These are phyloP conservation scores for Acorus gramineus DNA, from an alignment of 106 monocot genomes.

Conservation along the genomic window DNA sequence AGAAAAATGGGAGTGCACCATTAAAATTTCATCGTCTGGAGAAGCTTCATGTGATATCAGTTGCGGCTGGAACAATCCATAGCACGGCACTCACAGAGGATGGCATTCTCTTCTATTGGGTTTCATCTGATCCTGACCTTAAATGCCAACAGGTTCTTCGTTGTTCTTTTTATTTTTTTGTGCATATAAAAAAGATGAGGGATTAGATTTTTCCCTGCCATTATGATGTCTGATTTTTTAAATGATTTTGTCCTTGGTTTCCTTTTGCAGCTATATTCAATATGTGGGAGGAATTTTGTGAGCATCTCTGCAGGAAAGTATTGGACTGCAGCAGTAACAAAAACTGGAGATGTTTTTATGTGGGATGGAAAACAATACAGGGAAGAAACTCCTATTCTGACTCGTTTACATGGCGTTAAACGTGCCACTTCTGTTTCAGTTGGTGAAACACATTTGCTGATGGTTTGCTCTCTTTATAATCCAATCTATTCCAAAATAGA, in stretches of 20 bases:
- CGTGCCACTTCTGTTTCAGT: conserved; percentile 80
- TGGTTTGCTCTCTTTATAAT: conserved; percentile 72
- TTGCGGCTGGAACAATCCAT: conserved; percentile 81
- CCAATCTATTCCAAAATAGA: conserved; percentile 30
- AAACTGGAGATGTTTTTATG: conserved; percentile 81
- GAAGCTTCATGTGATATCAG: conserved; percentile 57
- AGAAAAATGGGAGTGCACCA: conserved; percentile 57
- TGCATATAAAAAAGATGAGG: not conserved
- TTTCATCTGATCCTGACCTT: conserved; percentile 85
- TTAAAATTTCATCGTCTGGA: conserved; percentile 78
- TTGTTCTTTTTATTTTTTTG: not conserved
- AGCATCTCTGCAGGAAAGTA: conserved; percentile 88
- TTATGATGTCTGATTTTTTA: not conserved
- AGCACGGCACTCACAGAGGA: conserved; percentile 80
- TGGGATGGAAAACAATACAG: conserved; percentile 85
- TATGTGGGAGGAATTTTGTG: conserved; percentile 57
- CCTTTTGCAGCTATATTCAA: conserved; percentile 49
- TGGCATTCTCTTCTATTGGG: conserved; percentile 91
- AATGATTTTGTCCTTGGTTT: not conserved
- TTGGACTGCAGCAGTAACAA: conserved; percentile 82
- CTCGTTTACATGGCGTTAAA: conserved; percentile 81
- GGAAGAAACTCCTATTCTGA: conserved; percentile 37
- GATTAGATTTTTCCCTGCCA: not conserved
- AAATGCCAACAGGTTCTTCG: conserved; percentile 73
- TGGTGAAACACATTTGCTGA: conserved; percentile 90